Evolutionary conservation across 306 rosid genomes (phyloP), one percentile per base, ranked within the genome.

Genomic region (Morella rubra): DNA sequence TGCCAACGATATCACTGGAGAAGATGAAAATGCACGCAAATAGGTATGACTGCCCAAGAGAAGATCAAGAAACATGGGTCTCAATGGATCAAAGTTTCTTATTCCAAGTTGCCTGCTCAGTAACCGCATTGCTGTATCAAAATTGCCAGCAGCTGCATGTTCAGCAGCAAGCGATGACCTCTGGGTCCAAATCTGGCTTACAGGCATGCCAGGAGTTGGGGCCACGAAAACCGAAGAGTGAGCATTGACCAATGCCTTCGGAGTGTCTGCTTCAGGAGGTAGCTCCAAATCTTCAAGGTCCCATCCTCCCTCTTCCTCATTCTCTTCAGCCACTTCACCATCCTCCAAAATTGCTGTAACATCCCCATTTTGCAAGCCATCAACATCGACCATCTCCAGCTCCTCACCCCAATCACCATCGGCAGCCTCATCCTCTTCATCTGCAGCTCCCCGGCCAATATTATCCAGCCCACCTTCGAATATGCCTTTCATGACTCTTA

Each of bases 131-230:
- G 97, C 98, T 45, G 98, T 90, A 55, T 93, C 98, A 59, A 91
- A 93, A 79, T 93, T 89, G 44, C 98, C 98, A 6, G 94, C 98
- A 52, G 98, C 98, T 4, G 87, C 97, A 82, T 93, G 98, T 78
- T 93, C 98, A 75, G 98, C 98, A 13, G 98, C 98, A 77, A 93
- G 93, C 69, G 97, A 91, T 52, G 98, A 91, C 52, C 82, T 88
- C 84, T 93, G 98, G 79, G 72, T 85, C 98, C 98, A 93, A 75
- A 93, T 91, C 84, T 93, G 96, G 84, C 84, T 89, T 14, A 91
- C 96, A 22, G 98, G 90, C 96, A 91, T 90, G 78, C 98, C 98
- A 81, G 90, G 90, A 60, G 96, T 87, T 56, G 98, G 98, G 78
- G 96, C 88, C 59, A 91, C 89, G 74, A 93, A 93, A 68, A 69